A percentile compares a stretch with the other conserved stretches of the same genome.
Evolutionary conservation across 2,329 filamentous ascomycete species (phyloP).

Genomic region (Calonectria pauciramosa): DNA sequence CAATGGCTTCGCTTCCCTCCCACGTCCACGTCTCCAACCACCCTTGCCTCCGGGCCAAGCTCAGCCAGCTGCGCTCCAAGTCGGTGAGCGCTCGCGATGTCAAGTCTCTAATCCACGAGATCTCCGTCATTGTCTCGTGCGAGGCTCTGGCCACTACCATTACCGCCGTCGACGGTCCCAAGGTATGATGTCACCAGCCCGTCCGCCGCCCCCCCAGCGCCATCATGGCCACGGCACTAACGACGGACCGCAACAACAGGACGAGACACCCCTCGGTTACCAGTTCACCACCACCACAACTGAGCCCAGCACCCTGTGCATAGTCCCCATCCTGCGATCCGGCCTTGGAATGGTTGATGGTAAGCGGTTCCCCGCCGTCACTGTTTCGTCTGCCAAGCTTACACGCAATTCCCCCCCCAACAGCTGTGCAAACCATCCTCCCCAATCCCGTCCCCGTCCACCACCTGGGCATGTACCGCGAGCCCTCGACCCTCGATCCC

Average conservation of each 20-base stretch:
- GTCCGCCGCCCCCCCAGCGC: background rate
- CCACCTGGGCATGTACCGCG: conserved; percentile 95
- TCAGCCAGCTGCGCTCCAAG: conserved; percentile 87
- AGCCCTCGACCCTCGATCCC: conserved; percentile 86
- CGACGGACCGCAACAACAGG: conserved; percentile 61
- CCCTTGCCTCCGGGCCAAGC: conserved; percentile 88
- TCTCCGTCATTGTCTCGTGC: conserved; percentile 83
- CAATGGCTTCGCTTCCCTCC: conserved; percentile 61
- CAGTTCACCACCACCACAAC: conserved; percentile 77
- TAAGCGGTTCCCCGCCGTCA: conserved; percentile 48
- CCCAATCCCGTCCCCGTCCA: conserved; percentile 86
- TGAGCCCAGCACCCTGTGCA: conserved; percentile 76
- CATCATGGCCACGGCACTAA: background rate
- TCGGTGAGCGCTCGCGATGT: conserved; percentile 80
- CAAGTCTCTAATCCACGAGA: conserved; percentile 87
- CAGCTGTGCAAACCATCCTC: conserved; percentile 86
- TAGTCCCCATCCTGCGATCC: conserved; percentile 93
- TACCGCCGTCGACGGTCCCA: conserved; percentile 68
- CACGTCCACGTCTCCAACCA: conserved; percentile 86
- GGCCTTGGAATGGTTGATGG: conserved; percentile 93
- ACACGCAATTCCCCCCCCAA: conserved; percentile 8
- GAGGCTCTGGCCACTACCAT: conserved; percentile 82
- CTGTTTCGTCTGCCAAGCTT: background rate
- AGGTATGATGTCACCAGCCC: conserved; percentile 63
- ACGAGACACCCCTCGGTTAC: conserved; percentile 83